Conservation (phyloP, 768 basidiomycete species). For the Lentinula boryana region DNA sequence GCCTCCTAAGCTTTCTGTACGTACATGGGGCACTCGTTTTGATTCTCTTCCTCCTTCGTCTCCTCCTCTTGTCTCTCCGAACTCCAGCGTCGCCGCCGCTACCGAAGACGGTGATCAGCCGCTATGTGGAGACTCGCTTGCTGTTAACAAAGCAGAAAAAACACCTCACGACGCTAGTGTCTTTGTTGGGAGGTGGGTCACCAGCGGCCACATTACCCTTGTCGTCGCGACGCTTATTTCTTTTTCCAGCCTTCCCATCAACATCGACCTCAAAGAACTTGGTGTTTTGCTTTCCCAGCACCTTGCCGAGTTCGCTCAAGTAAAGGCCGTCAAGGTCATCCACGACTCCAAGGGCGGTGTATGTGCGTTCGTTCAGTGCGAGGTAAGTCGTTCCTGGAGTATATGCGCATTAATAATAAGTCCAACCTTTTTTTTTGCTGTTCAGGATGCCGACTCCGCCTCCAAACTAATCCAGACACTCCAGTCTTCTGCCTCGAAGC, state of each 20-base stretch:
- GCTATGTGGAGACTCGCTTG: constrained; percentile 16
- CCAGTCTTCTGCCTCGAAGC: constrained; percentile 47
- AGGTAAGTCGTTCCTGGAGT: constrained; percentile 27
- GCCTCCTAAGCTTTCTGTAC: constrained; percentile 36
- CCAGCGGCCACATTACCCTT: neutral
- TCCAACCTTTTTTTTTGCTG: neutral
- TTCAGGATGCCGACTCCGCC: constrained; percentile 54
- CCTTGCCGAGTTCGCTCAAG: constrained; percentile 57
- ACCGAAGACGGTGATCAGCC: constrained; percentile 10
- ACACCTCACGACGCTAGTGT: constrained; percentile 73
- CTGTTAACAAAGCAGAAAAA: constrained; percentile 34
- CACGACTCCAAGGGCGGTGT: constrained; percentile 72
- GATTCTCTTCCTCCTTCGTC: constrained; percentile 54
- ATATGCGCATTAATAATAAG: neutral
- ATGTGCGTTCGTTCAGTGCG: constrained; percentile 84
- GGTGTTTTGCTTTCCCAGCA: constrained; percentile 55
- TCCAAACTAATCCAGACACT: constrained; percentile 54
- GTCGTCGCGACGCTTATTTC: constrained; percentile 1
- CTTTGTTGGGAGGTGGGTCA: constrained; percentile 72
- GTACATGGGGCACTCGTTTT: constrained; percentile 70
- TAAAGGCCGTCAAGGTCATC: constrained; percentile 67
- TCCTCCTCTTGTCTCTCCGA: constrained; percentile 29
- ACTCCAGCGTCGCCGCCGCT: constrained; percentile 10
- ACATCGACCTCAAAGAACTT: constrained; percentile 61
- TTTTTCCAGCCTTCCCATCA: constrained; percentile 54